These are phyloP conservation scores for Melastoma malabathricum DNA, from an alignment of 345 rosid genomes.

Conservation along the genomic window DNA sequence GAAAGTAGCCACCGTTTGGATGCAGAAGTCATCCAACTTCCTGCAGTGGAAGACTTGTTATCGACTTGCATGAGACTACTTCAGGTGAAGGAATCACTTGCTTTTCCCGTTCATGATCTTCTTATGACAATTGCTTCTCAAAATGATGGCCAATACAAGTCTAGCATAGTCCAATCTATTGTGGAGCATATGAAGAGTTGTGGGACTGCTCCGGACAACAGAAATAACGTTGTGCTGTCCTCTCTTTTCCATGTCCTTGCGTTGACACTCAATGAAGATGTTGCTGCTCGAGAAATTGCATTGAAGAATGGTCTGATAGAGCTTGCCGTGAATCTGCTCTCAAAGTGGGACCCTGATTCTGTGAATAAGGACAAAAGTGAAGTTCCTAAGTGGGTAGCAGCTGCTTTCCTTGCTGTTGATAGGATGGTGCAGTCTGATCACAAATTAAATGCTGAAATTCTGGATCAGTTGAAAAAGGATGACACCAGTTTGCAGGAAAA, in stretches of 20 bases:
- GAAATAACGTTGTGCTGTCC: conserved; percentile 40
- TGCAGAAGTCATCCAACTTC: conserved; percentile 70
- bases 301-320: conserved; percentile 60
- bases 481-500: conserved; percentile 25
- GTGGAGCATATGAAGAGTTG: conserved; percentile 54
- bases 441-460: conserved; percentile 57
- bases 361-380: conserved; percentile 31
- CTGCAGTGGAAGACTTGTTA: conserved; percentile 77
- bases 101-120: conserved; percentile 83
- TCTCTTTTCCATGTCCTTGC: conserved; percentile 83
- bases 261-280: conserved; percentile 82
- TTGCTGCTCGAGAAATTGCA: conserved; percentile 71
- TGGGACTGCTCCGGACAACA: conserved; percentile 34
- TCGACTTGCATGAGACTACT: conserved; percentile 74
- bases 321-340: conserved; percentile 55
- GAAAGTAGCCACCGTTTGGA: conserved; percentile 36
- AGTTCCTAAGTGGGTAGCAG: conserved; percentile 88
- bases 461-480: conserved; percentile 56
- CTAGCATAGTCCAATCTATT: conserved; percentile 59
- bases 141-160: conserved; percentile 73
- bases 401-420: conserved; percentile 90
- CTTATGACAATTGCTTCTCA: conserved; percentile 76
- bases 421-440: conserved; percentile 75
- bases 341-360: conserved; percentile 55
- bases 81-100: conserved; percentile 80